A percentile compares a stretch with the other conserved stretches of the same genome.
These are phyloP conservation scores for Xanthoconium stramineum DNA, from an alignment of 768 basidiomycete genomes.

Conservation along the genomic window DNA sequence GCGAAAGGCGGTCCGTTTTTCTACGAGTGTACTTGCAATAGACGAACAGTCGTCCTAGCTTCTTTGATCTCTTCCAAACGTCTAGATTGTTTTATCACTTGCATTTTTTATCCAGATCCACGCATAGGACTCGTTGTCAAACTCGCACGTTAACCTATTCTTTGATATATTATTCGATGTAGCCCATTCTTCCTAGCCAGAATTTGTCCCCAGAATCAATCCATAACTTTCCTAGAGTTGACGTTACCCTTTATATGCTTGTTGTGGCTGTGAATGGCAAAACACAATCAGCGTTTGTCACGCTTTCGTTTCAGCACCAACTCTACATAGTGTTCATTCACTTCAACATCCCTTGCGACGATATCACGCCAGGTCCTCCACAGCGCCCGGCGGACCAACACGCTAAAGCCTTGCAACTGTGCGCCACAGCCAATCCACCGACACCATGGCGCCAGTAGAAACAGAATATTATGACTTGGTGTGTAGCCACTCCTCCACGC, in stretches of 20 bases:
- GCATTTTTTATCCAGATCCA: constrained; percentile 22
- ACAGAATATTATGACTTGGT: constrained; percentile 89
- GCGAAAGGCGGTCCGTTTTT: constrained; percentile 63
- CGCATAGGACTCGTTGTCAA: constrained; percentile 17
- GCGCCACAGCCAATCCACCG: not conserved
- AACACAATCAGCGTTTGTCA: not conserved
- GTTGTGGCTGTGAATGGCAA: constrained; percentile 28
- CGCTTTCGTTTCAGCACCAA: constrained; percentile 6
- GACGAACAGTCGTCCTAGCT: constrained; percentile 20
- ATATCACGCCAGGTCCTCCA: constrained; percentile 6
- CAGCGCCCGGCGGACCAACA: not conserved
- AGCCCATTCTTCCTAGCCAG: constrained; percentile 19
- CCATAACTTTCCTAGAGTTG: constrained; percentile 1
- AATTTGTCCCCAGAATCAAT: constrained; percentile 1
- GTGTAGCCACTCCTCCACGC: constrained; percentile 23
- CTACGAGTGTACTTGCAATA: constrained; percentile 39
- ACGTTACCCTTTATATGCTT: constrained; percentile 13
- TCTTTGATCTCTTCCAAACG: constrained; percentile 1
- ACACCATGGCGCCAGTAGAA: constrained; percentile 78
- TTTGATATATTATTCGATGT: constrained; percentile 31
- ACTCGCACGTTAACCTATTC: constrained; percentile 21
- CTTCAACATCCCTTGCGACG: constrained; percentile 1
- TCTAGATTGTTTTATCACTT: constrained; percentile 15
- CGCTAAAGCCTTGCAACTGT: not conserved
- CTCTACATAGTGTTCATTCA: not conserved